These are phyloP conservation scores for Fusarium chlamydosporum DNA, from an alignment of 2,329 filamentous ascomycete species.

Conservation along the genomic window DNA sequence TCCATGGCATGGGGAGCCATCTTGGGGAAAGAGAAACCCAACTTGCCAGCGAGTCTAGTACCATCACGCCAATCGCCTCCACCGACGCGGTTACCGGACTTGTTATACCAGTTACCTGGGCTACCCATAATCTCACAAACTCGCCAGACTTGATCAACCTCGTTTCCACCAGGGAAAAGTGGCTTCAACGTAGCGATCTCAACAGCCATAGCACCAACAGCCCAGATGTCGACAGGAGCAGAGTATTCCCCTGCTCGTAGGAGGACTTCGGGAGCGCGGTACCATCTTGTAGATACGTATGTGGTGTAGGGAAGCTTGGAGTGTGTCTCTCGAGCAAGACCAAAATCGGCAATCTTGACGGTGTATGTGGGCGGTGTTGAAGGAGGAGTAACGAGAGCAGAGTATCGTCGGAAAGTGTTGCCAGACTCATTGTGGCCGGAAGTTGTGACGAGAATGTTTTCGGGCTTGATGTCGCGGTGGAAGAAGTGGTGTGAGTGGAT, in stretches of 20 bases:
- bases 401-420: slow-evolving; percentile 93
- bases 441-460: slow-evolving; percentile 97
- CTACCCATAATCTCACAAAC: slow-evolving; percentile 99
- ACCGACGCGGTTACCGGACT: slow-evolving; percentile 85
- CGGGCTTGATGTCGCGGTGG: slow-evolving; percentile 98
- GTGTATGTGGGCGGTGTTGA: slow-evolving; percentile 94
- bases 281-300: slow-evolving; percentile 98
- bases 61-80: slow-evolving; percentile 99
- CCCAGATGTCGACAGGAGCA: slow-evolving; percentile 98
- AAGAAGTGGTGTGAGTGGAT: slow-evolving; percentile 98
- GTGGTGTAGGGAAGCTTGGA: slow-evolving; percentile 97
- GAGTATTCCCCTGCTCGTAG: slow-evolving; percentile 96
- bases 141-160: slow-evolving; percentile 98
- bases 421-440: slow-evolving; percentile 85
- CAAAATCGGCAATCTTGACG: slow-evolving; percentile 99
- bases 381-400: slow-evolving; percentile 90
- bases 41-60: slow-evolving; percentile 90
- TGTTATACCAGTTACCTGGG: slow-evolving; percentile 98
- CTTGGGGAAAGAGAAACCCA: slow-evolving; percentile 98
- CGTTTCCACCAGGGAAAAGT: slow-evolving; percentile 95
- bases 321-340: slow-evolving; percentile 95
- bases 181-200: slow-evolving; percentile 97
- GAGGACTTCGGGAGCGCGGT: slow-evolving; percentile 94
- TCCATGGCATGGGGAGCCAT: slow-evolving; percentile 99
- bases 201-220: slow-evolving; percentile 97